A percentile compares a stretch with the other conserved stretches of the same genome.
Evolutionary conservation across 495 filamentous ascomycete species (phyloP).

Genomic region (Aspergillus diversus): DNA sequence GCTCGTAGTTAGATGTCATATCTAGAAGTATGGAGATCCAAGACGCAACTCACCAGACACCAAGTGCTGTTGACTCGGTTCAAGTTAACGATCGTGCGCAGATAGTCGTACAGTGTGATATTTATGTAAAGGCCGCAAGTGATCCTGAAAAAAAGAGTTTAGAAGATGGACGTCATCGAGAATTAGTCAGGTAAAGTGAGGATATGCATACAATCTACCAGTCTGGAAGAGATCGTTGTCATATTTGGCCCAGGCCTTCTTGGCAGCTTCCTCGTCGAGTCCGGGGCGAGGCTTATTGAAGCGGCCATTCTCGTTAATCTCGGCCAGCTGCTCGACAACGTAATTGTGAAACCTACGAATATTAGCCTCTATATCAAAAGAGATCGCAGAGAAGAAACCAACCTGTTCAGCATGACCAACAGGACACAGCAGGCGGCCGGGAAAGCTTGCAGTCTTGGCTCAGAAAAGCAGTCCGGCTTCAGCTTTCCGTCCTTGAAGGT

Average conservation of each 20-base stretch:
- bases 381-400: not conserved
- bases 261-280: constrained; percentile 51
- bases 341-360: constrained; percentile 72
- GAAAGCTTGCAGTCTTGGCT: constrained; percentile 57
- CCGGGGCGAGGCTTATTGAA: constrained; percentile 62
- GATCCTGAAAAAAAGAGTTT: constrained; percentile 40
- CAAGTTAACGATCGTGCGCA: constrained; percentile 82
- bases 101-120: constrained; percentile 80
- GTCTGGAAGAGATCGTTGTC: constrained; percentile 88
- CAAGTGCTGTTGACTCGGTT: constrained; percentile 77
- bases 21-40: too few species aligned
- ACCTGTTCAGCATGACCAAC: constrained; percentile 59
- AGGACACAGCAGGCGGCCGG: constrained; percentile 60
- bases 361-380: not conserved
- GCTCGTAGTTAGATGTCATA: not conserved
- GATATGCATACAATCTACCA: constrained; percentile 57
- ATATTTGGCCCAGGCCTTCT: constrained; percentile 69
- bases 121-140: constrained; percentile 86
- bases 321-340: constrained; percentile 67
- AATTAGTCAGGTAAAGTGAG: not conserved
- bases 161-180: constrained; percentile 17
- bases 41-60: constrained; percentile 61
- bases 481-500: constrained; percentile 60
- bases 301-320: constrained; percentile 72
- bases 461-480: constrained; percentile 62